Conservation (phyloP, 139 green algal species). For the Chlamydomonas asymmetrica region DNA sequence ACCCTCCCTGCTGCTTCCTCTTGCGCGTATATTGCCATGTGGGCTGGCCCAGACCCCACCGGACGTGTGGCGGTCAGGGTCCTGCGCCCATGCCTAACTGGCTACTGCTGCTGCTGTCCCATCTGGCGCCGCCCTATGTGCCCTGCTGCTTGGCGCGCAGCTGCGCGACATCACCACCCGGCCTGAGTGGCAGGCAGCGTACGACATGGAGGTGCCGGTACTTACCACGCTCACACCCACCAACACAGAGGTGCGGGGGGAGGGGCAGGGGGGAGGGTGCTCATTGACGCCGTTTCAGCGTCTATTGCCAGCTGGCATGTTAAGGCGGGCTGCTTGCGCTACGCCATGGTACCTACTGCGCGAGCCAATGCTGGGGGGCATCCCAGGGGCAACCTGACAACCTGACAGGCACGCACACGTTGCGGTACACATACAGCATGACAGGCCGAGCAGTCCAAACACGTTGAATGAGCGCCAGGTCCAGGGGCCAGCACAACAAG, state of each 20-base stretch:
- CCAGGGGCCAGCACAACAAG: too few species aligned
- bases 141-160: too few species aligned
- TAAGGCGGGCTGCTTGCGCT: neutral
- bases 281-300: neutral
- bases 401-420: neutral
- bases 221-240: neutral
- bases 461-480: too few species aligned
- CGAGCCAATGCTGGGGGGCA: conserved; percentile 1
- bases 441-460: too few species aligned
- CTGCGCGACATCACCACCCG: conserved; percentile 20
- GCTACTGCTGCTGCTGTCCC: neutral
- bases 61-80: too few species aligned
- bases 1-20: too few species aligned
- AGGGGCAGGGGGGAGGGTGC: neutral
- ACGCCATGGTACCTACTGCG: neutral
- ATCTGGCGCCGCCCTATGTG: neutral
- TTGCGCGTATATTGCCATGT: too few species aligned
- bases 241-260: neutral
- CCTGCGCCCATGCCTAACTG: too few species aligned
- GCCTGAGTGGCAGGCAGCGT: conserved; percentile 7
- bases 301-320: neutral
- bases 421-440: neutral
- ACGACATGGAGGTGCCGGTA: conserved; percentile 20
- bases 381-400: neutral
- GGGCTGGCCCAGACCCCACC: too few species aligned